phyloP scores from a whole-genome alignment of 2,329 filamentous ascomycete genomes.

The Neonectria coccinea region DNA sequence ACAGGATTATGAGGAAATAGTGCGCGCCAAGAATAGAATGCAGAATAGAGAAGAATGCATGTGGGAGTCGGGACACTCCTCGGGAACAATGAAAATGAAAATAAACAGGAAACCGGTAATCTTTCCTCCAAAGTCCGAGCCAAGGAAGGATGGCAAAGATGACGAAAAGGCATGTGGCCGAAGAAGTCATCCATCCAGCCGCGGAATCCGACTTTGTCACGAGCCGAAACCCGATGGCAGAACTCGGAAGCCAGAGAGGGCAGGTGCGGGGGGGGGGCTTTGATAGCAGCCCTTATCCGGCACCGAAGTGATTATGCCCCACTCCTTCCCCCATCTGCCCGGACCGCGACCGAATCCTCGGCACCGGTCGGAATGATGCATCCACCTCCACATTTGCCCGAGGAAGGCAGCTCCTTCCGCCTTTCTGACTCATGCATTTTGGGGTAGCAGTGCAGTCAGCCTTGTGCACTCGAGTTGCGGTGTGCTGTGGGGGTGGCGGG shows the following conservation, averaged over 20 bases:
- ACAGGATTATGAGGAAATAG: slow-evolving; percentile 24
- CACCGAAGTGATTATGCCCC: slow-evolving; percentile 26
- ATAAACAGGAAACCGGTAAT: slow-evolving; percentile 6
- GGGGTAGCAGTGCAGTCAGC: slow-evolving; percentile 12
- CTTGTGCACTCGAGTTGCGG: slow-evolving; percentile 18
- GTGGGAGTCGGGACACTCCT: slow-evolving; percentile 9
- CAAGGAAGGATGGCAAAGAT: neutral
- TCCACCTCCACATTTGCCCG: slow-evolving; percentile 19
- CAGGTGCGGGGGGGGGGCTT: neutral
- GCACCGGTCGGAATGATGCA: slow-evolving; percentile 35
- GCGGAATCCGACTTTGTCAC: slow-evolving; percentile 9
- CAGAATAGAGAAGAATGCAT: neutral
- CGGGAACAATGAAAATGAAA: neutral
- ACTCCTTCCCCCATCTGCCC: slow-evolving; percentile 33
- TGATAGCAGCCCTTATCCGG: slow-evolving; percentile 18
- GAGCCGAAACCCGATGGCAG: slow-evolving; percentile 18
- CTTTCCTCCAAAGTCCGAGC: neutral
- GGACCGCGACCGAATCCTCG: slow-evolving; percentile 31
- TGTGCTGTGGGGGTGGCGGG: slow-evolving; percentile 20
- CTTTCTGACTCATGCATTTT: slow-evolving; percentile 27
- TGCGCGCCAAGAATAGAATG: slow-evolving; percentile 9
- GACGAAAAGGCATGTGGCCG: neutral
- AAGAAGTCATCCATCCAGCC: slow-evolving; percentile 15
- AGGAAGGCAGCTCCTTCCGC: slow-evolving; percentile 8
- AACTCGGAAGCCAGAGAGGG: slow-evolving; percentile 12